Base-by-base conservation (phyloP, 2,329 filamentous ascomycete genomes). In the Penicillium brasilianum region DNA sequence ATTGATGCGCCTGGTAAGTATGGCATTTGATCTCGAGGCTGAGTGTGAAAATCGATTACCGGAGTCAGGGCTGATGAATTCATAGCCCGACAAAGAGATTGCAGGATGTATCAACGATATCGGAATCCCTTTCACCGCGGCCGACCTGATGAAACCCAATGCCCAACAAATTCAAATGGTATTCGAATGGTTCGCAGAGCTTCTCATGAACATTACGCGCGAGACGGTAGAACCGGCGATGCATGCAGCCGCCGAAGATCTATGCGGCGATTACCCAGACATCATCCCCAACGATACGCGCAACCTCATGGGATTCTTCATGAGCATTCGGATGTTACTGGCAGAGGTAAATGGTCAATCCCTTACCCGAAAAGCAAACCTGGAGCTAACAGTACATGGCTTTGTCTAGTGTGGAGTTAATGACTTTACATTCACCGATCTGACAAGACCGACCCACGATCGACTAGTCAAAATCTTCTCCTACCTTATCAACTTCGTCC, bases 401-500 rank as follows among this genome's bases (percentile, higher is more conserved):
- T 37, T 18, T 34, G 54, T 14, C 8, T 9, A 94, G 82, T 98
- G 95, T 75, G 93, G 93, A 50, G 91, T 99, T 69, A 89, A 89
- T 63, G 95, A 99, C 77, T 97, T 99, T 72, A 92, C 90, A 37
- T 97, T 98, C 78, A 88, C 89, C 62, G 95, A 99, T 76, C 82
- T 99, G 6, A 94, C 96, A 75, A 90, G 90, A 75, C 95, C 95
- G 16, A 96, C 92, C 1, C 91, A 96, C 74, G 90, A 92, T 60
- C 90, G 95, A 48, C 85, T 98, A 14, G 90, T 94, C 72, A 96
- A 95, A 81, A 96, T 98, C 72, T 95, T 99, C 76, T 96, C 92
- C 66, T 97, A 97, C 78, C 87, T 98, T 66, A 99, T 99, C 82
- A 99, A 99, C 80, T 99, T 99, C 78, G 93, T 98, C 68, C 89